Conservation (phyloP, 345 rosid species). For the Salix dunnii region DNA sequence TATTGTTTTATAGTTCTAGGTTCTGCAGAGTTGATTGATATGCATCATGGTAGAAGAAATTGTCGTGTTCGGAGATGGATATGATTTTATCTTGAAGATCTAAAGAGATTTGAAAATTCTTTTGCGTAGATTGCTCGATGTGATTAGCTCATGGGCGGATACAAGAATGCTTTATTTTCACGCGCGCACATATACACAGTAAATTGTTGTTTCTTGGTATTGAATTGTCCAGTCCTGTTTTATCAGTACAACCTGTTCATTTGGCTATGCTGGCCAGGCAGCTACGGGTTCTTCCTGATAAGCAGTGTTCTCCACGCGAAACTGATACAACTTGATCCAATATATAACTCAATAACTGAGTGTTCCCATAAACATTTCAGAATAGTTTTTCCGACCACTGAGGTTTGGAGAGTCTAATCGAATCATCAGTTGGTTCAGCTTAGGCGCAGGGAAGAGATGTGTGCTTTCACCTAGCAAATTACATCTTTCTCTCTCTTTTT, state of each 20-base stretch:
- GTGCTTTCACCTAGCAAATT: constrained; percentile 1
- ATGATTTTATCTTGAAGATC: too few species aligned
- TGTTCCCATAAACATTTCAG: background rate
- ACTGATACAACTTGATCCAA: background rate
- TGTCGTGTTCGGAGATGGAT: too few species aligned
- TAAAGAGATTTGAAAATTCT: too few species aligned
- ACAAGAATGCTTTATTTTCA: too few species aligned
- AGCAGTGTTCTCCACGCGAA: background rate
- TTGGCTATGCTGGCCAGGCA: background rate
- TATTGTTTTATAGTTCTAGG: too few species aligned
- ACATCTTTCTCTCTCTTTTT: background rate
- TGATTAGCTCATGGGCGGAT: too few species aligned
- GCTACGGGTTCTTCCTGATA: background rate
- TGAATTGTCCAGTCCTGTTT: too few species aligned
- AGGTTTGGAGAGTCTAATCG: background rate
- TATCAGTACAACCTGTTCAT: background rate
- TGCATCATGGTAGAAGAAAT: too few species aligned
- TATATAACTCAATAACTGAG: background rate
- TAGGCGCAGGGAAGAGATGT: background rate
- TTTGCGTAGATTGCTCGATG: too few species aligned
- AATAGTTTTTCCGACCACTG: background rate
- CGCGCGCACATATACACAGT: too few species aligned
- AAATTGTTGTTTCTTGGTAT: too few species aligned
- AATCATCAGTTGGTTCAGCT: background rate
- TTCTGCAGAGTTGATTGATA: too few species aligned